Evolutionary conservation across 208 protist genomes (phyloP), one percentile per base, ranked within the genome.

Genomic region (Leishmania tarentolae): DNA sequence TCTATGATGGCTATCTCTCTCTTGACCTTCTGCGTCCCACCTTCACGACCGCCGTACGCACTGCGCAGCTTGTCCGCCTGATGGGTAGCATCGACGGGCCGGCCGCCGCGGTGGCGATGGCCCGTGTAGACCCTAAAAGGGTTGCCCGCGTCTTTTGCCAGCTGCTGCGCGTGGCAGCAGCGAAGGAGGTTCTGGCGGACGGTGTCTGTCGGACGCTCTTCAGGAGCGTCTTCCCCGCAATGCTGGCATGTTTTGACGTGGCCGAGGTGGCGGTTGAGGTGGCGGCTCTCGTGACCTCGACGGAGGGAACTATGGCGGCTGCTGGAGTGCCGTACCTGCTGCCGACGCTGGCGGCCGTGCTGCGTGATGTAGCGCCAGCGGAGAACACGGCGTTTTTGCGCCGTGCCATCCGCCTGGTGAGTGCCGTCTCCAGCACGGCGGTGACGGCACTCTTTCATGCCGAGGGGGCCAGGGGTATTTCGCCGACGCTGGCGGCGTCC

Each of bases 21-120:
- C 79, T 97, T 1, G 77, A 86, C 13, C 59, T 80, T n/a, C 83
- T 96, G 59, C 68, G 82, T 3, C 82, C 94, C 1, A 84, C 88
- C 6, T 46, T 97, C 76, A 81, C 89, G 24, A 75, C 77, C 5
- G 78, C 84, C 80, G 92, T 96, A 52, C 93, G 94, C 70, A 95
- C 92, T 0, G 92, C 87, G 1, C 94, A 97, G 83, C 85, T 95
- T 3, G 68, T 97, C 35, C 90, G 92, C n/a, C 81, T 97, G 75
- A 75, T 90, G 59, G 92, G 92, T 53, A 75, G 75, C 75, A 81
- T 89, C 76, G 76, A 87, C 47, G 82, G 74, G 9, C 76, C 85
- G 42, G 82, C 82, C 24, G 70, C 72, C 19, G 79, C 81, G 28
- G 85, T 78, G 72, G 71, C 83, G 40, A 82, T 86, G 40, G 83